Evolutionary conservation across 441 rosid genomes (phyloP).

Genomic region (Raphanus hybrid): DNA sequence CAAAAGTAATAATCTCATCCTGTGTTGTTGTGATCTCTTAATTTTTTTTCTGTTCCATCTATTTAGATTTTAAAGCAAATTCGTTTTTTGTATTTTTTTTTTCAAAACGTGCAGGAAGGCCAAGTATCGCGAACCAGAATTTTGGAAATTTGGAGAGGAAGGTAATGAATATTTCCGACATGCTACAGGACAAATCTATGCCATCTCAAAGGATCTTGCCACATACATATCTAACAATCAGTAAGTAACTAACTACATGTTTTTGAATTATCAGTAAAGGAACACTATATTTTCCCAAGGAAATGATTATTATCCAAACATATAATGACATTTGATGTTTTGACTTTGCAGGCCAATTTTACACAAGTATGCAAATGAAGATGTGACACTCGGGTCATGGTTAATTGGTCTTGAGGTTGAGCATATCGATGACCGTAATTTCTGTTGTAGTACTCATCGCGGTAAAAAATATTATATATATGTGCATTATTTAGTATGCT

Average conservation of each 20-base stretch:
- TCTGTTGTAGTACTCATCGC: too few relatives aligned
- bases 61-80: neutral
- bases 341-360: constrained; percentile 64
- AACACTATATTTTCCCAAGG: too few relatives aligned
- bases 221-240: too few relatives aligned
- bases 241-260: too few relatives aligned
- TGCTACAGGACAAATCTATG: constrained; percentile 61
- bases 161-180: constrained; percentile 93
- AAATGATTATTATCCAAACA: too few relatives aligned
- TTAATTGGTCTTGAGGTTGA: constrained; percentile 48
- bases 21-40: too few relatives aligned
- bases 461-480: too few relatives aligned
- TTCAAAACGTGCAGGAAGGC: constrained; percentile 51
- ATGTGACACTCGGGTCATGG: constrained; percentile 93
- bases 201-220: too few relatives aligned
- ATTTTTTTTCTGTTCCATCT: neutral
- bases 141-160: constrained; percentile 95
- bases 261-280: too few relatives aligned
- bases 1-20: too few relatives aligned
- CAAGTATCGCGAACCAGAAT: constrained; percentile 92
- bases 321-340: too few relatives aligned
- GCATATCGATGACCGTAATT: too few relatives aligned
- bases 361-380: constrained; percentile 92
- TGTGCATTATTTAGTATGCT: neutral
- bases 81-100: neutral